Base-by-base conservation (phyloP, 345 rosid genomes). In the Draba incana region DNA sequence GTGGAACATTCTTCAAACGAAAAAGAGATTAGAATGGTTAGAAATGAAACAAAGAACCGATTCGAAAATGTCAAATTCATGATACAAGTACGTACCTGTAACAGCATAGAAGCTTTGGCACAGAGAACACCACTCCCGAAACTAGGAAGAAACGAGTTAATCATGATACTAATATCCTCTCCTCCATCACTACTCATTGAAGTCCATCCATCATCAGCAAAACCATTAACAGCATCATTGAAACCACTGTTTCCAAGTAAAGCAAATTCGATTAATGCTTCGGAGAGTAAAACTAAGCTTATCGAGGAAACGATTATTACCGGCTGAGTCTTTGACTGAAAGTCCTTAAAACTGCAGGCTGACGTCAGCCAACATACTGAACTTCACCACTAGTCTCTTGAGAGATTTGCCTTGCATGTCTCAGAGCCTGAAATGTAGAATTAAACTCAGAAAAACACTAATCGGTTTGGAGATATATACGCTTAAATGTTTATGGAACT, bases 181-280 rank as follows among this genome's bases (percentile, higher is more conserved):
- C 65, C 83, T 13, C 97, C 96, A 71, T 90, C 98, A 62, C 89
- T 84, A 59, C 81, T 83, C 79, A 93, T 77, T 42, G 92, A 78
- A 10, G 98, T 84, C 97, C 98, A 93, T n/a, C 98, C 97, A 60
- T 91, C 97, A 81, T 93, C 98, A 16, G 42, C 81, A 83, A 90
- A 93, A 39, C 98, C 92, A 75, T 88, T 90, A 57, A 93, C 89
- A 58, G 96, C 96, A 76, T 90, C 98, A 76, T 90, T 93, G 81
- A 93, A 93, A 25, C 98, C 96, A 80, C 97, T 90, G 78, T 30
- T 75, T 51, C 63, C 72, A 81, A 27, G 41, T 25, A 31, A 55
- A 43, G 5, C 11, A n/a, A 44, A 69, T 41, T 15, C 33, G 67
- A 35, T 35, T 6, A 56, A 15, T 46, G 43, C 24, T 24, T 1